These are phyloP conservation scores for Ogataea populi-albae DNA, from an alignment of 805 yeast species.

Conservation along the genomic window DNA sequence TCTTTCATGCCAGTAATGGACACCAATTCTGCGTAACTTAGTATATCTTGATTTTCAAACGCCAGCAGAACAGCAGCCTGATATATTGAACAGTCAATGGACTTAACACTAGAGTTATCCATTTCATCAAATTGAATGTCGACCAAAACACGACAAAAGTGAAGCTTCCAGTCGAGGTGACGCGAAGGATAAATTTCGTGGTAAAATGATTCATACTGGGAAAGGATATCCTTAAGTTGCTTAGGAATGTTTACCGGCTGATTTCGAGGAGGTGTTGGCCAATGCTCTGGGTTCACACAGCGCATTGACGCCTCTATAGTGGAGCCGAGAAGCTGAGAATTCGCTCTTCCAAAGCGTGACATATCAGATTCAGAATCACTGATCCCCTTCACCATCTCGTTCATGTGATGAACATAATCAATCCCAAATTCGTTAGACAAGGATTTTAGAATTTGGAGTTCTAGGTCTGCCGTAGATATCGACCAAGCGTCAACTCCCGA, in stretches of 20 bases:
- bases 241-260: slow-evolving; percentile 16
- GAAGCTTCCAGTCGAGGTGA: slow-evolving; percentile 41
- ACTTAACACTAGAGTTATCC: slow-evolving; percentile 8
- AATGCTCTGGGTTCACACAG: slow-evolving; percentile 16
- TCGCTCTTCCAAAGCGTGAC: slow-evolving; percentile 3
- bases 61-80: slow-evolving; percentile 41
- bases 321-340: not conserved
- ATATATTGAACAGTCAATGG: slow-evolving; percentile 37
- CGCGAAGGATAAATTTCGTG: slow-evolving; percentile 7
- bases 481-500: slow-evolving; percentile 4
- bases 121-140: slow-evolving; percentile 33
- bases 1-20: slow-evolving; percentile 33
- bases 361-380: slow-evolving; percentile 12
- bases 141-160: slow-evolving; percentile 40
- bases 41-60: slow-evolving; percentile 33
- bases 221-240: slow-evolving; percentile 7
- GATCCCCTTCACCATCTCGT: slow-evolving; percentile 17
- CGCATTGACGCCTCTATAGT: slow-evolving; percentile 9
- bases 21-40: slow-evolving; percentile 25
- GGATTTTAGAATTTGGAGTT: slow-evolving; percentile 5
- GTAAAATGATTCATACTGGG: slow-evolving; percentile 13
- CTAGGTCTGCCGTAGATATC: slow-evolving; percentile 9
- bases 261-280: slow-evolving; percentile 25
- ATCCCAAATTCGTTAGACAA: slow-evolving; percentile 14
- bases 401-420: slow-evolving; percentile 19